Evolutionary conservation across 1,284 basidiomycete genomes (phyloP).

Genomic region (Megacollybia platyphylla): DNA sequence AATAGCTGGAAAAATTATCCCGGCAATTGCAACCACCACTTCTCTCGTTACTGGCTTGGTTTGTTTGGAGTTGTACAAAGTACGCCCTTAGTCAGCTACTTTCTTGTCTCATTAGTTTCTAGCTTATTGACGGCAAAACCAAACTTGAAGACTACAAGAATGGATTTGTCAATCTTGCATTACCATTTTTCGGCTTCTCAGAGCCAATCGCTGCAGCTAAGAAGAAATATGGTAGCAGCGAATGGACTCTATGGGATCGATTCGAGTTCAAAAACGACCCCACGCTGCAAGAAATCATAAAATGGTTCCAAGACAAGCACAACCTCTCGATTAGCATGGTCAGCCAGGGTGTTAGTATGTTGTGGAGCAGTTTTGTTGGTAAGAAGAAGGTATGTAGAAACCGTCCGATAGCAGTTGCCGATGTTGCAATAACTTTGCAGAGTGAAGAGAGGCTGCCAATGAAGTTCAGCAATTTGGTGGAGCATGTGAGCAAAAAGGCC

Average conservation of each 20-base stretch:
- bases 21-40: slow-evolving; percentile 98
- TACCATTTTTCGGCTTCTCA: slow-evolving; percentile 99
- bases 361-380: slow-evolving; percentile 89
- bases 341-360: slow-evolving; percentile 93
- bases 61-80: slow-evolving; percentile 96
- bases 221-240: slow-evolving; percentile 75
- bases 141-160: slow-evolving; percentile 97
- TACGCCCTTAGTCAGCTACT: slow-evolving; percentile 14
- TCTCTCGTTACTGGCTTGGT: slow-evolving; percentile 91
- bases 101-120: slow-evolving; percentile 3
- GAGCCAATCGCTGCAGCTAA: slow-evolving; percentile 93
- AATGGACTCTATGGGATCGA: slow-evolving; percentile 99
- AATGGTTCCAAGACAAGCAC: slow-evolving; percentile 79
- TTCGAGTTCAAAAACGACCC: slow-evolving; percentile 90
- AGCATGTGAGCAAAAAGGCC: slow-evolving; percentile 89
- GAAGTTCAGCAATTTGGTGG: slow-evolving; percentile 87
- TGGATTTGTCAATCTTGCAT: slow-evolving; percentile 93
- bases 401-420: background rate
- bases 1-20: slow-evolving; percentile 99
- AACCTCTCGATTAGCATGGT: slow-evolving; percentile 92
- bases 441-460: slow-evolving; percentile 80
- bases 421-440: slow-evolving; percentile 22
- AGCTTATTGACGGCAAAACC: slow-evolving; percentile 93
- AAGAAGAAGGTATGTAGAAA: slow-evolving; percentile 70
- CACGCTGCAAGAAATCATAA: slow-evolving; percentile 77